Evolutionary conservation across 495 filamentous ascomycete genomes (phyloP).

Genomic region (Clohesyomyces aquaticus): DNA sequence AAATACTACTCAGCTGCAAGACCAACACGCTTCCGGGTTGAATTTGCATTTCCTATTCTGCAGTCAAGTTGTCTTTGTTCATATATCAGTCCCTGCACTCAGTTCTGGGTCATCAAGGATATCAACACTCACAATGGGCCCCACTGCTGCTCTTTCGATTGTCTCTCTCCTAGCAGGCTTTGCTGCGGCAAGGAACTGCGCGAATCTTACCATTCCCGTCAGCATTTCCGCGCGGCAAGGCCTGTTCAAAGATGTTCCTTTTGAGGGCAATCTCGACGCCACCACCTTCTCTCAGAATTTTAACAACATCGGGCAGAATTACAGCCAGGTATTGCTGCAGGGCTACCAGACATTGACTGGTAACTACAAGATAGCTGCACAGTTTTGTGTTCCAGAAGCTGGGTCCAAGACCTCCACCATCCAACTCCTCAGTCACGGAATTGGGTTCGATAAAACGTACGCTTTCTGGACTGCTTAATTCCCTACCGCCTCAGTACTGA

Average conservation of each 20-base stretch:
- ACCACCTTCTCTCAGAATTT: constrained; percentile 46
- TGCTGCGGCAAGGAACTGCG: constrained; percentile 18
- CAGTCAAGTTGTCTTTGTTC: no score
- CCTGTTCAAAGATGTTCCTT: constrained; percentile 40
- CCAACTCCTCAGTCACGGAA: constrained; percentile 65
- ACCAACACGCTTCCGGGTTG: no score
- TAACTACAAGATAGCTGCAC: constrained; percentile 54
- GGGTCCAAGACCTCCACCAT: constrained; percentile 46
- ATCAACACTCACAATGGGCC: no score
- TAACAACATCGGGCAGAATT: constrained; percentile 43
- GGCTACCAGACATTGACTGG: constrained; percentile 49
- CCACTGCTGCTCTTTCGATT: background rate
- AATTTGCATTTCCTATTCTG: no score
- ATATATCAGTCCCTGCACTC: no score
- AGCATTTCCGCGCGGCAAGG: constrained; percentile 46
- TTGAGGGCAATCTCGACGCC: constrained; percentile 43
- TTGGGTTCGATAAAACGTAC: constrained; percentile 61
- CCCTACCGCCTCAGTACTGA: no score
- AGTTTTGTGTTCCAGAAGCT: constrained; percentile 53
- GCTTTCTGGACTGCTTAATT: background rate
- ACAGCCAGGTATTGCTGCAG: constrained; percentile 25
- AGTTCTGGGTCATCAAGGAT: no score
- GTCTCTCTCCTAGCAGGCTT: constrained; percentile 3
- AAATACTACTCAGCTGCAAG: no score
- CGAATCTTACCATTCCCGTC: constrained; percentile 48